Base-by-base conservation (phyloP, 805 yeast species). In the Phaffomyces thermotolerans region DNA sequence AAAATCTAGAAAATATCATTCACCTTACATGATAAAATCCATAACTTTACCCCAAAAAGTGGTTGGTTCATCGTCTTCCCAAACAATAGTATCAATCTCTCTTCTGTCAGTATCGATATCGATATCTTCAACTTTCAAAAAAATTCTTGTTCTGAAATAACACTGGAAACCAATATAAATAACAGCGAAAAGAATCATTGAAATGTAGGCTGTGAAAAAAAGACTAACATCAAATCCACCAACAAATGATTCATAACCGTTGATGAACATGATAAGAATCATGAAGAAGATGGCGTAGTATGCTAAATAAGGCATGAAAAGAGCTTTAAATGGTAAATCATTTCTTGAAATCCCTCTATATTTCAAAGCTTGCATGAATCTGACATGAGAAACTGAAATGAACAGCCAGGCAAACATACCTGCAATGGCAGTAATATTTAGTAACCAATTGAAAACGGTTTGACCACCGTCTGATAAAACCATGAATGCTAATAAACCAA, bases 401-500 rank as follows among this genome's bases (percentile, higher is more conserved):
- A 78, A 74, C 39, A 78, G 72, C 90, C 90, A 81, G 17, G 85
- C 73, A 52, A 82, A 79, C 51, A 83, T 71, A 46, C 90, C 90
- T 10, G 89, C 81, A 40, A 82, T 81, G 24, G 85, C 84, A n/a
- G 86, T 75, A 52, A 84, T 81, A 60, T 81, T 82, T 52, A 82
- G 65, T 47, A 84, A 68, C 90, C 90, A 84, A 56, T 73, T 66
- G 66, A 84, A 84, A 27, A 80, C 89, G 4, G 73, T 69, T 34
- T 60, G 57, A 45, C 84, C 84, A 17, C 65, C 60, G 6, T 81
- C 71, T 35, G 65, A 65, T 15, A 76, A 76, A 31, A 15, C 34
- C 64, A 84, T 64, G 66, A 74, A 81, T 4, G 80, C 87, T 44
- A 84, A 63, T 25, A 77, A 66, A 38, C 90, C 91, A 56, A 82